A percentile compares a stretch with the other conserved stretches of the same genome.
phyloP scores from a whole-genome alignment of 2,329 filamentous ascomycete genomes.

The Simplicillium aogashimaense region DNA sequence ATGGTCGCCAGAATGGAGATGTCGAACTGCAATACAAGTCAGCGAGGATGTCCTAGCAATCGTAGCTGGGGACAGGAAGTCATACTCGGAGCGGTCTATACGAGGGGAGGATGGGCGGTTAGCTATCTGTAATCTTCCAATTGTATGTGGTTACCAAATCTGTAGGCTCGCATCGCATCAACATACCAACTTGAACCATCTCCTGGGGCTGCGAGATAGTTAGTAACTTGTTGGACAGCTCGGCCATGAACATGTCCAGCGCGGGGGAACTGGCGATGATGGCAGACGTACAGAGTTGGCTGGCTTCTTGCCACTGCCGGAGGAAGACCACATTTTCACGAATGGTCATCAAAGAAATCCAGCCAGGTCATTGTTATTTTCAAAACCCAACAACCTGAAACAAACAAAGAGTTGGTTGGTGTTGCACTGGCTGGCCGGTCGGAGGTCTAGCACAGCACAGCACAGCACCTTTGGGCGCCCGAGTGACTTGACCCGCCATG shows the following conservation, averaged over 20 bases:
- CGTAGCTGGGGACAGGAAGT: constrained; percentile 11
- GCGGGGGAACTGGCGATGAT: constrained; percentile 2
- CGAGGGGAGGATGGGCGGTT: too few species aligned
- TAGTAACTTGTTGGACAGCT: constrained; percentile 15
- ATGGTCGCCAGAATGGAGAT: constrained; percentile 79
- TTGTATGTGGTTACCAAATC: too few species aligned
- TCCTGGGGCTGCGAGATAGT: constrained; percentile 55
- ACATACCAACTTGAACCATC: constrained; percentile 98
- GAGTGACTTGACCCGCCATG: too few species aligned
- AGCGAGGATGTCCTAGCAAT: neutral
- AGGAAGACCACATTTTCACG: constrained; percentile 53
- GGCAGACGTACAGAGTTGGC: constrained; percentile 53
- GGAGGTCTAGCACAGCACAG: too few species aligned
- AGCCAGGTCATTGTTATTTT: constrained; percentile 20
- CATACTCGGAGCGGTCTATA: constrained; percentile 55
- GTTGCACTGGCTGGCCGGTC: neutral
- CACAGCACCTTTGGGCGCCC: too few species aligned
- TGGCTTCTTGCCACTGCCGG: constrained; percentile 58
- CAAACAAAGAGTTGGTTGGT: constrained; percentile 7
- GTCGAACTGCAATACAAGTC: constrained; percentile 49
- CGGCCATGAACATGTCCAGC: constrained; percentile 7
- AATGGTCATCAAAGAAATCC: constrained; percentile 13
- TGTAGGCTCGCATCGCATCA: neutral
- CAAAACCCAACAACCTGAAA: constrained; percentile 4
- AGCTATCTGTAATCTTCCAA: too few species aligned